A percentile compares a stretch with the other conserved stretches of the same genome.
These are phyloP conservation scores for Eucalyptus polyanthemos DNA, from an alignment of 345 rosid genomes.

Conservation along the genomic window DNA sequence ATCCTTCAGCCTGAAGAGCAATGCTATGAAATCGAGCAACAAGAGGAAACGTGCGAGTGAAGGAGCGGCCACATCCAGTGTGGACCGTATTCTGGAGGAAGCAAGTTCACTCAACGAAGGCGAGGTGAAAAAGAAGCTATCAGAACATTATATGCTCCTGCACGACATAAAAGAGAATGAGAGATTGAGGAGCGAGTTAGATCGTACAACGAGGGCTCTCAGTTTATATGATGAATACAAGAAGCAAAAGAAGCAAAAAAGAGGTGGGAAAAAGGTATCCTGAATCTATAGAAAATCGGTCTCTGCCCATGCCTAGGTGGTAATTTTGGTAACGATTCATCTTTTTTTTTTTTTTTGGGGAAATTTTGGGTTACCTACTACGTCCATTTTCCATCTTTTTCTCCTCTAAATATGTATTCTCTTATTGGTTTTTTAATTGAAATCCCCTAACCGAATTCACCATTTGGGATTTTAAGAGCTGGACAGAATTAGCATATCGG, in stretches of 20 bases:
- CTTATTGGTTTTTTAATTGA: neutral
- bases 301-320: neutral
- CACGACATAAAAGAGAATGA: slow-evolving; percentile 44
- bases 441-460: neutral
- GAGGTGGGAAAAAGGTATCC: neutral
- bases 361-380: neutral
- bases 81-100: neutral
- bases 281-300: neutral
- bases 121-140: slow-evolving; percentile 37
- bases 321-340: neutral
- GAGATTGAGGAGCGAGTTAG: slow-evolving; percentile 34
- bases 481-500: neutral
- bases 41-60: slow-evolving; percentile 41
- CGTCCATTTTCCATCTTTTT: neutral
- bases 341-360: neutral
- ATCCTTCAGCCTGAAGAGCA: slow-evolving; percentile 23
- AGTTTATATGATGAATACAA: slow-evolving; percentile 35
- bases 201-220: slow-evolving; percentile 11
- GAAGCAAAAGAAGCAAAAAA: slow-evolving; percentile 27
- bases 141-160: slow-evolving; percentile 39
- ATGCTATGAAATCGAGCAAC: slow-evolving; percentile 18
- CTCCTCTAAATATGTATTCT: neutral
- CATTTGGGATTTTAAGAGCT: neutral
- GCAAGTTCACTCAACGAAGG: slow-evolving; percentile 14
- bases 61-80: neutral